phyloP scores from a whole-genome alignment of 176 grass and related monocot species.

The Ensete ventricosum region DNA sequence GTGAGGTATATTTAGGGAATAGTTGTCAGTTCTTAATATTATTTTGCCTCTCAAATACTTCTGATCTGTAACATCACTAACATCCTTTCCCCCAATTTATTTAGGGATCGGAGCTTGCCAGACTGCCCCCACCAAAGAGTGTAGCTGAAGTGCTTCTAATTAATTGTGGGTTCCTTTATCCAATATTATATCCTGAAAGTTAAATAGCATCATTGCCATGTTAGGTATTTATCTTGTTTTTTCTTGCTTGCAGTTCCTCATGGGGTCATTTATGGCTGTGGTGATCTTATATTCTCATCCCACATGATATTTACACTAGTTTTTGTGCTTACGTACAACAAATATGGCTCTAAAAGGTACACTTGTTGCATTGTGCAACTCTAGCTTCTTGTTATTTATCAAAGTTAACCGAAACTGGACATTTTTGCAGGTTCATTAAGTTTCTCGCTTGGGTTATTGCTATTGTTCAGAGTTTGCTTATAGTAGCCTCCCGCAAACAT shows the following conservation, averaged over 20 bases:
- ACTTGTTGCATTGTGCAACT: neutral
- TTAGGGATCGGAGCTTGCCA: slow-evolving; percentile 76
- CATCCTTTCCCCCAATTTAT: neutral
- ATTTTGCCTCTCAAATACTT: slow-evolving; percentile 13
- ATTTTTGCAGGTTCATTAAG: slow-evolving; percentile 53
- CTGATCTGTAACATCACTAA: neutral
- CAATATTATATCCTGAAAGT: neutral
- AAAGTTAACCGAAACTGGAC: neutral
- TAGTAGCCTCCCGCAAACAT: slow-evolving; percentile 91
- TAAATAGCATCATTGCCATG: slow-evolving; percentile 19
- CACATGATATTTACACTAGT: slow-evolving; percentile 99
- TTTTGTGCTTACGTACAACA: slow-evolving; percentile 73
- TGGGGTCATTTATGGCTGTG: slow-evolving; percentile 79
- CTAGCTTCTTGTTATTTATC: neutral
- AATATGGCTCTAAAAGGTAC: slow-evolving; percentile 90
- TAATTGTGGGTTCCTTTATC: slow-evolving; percentile 50
- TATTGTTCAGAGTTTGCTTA: slow-evolving; percentile 78
- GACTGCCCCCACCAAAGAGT: slow-evolving; percentile 67
- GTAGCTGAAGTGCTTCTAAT: slow-evolving; percentile 71
- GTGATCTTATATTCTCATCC: slow-evolving; percentile 97
- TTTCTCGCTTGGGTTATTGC: slow-evolving; percentile 67
- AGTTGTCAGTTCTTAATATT: neutral
- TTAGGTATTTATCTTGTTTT: neutral
- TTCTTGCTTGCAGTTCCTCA: slow-evolving; percentile 62
- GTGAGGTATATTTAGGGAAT: slow-evolving; percentile 45